These are phyloP conservation scores for Apiospora aurea DNA, from an alignment of 2,329 filamentous ascomycete genomes.

Conservation along the genomic window DNA sequence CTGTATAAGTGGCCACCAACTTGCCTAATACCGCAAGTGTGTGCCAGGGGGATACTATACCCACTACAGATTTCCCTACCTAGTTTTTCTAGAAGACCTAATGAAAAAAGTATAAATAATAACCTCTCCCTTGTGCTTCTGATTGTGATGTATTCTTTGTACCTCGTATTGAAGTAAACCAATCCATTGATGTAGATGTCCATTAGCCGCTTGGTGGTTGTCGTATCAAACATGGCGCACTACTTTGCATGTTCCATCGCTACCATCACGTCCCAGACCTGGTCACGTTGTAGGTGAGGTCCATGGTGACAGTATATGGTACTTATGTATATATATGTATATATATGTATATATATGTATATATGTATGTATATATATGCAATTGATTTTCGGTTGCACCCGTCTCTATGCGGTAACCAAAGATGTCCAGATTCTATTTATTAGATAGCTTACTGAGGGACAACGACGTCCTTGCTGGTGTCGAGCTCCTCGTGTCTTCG, in stretches of 20 bases:
- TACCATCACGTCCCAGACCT: neutral
- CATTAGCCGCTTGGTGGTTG: no score
- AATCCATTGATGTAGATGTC: no score
- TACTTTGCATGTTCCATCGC: no score
- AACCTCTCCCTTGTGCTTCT: neutral
- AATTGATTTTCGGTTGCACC: neutral
- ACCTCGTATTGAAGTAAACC: no score
- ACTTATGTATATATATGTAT: no score
- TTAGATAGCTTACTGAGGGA: slow-evolving; percentile 24
- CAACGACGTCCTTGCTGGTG: slow-evolving; percentile 29
- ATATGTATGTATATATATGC: neutral
- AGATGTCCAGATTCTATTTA: neutral
- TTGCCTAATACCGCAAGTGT: slow-evolving; percentile 34
- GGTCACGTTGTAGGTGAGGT: neutral
- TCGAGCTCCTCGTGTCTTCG: slow-evolving; percentile 70
- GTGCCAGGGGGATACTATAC: slow-evolving; percentile 30
- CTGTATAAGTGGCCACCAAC: slow-evolving; percentile 39
- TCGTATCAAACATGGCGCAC: no score
- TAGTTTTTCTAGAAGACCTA: slow-evolving; percentile 28
- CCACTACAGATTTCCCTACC: slow-evolving; percentile 29
- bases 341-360: no score
- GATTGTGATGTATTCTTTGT: neutral
- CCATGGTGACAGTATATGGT: no score
- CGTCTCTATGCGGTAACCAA: neutral
- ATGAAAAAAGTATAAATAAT: slow-evolving; percentile 28